phyloP scores from a whole-genome alignment of 2,329 filamentous ascomycete species.

The Penicillium sp. region DNA sequence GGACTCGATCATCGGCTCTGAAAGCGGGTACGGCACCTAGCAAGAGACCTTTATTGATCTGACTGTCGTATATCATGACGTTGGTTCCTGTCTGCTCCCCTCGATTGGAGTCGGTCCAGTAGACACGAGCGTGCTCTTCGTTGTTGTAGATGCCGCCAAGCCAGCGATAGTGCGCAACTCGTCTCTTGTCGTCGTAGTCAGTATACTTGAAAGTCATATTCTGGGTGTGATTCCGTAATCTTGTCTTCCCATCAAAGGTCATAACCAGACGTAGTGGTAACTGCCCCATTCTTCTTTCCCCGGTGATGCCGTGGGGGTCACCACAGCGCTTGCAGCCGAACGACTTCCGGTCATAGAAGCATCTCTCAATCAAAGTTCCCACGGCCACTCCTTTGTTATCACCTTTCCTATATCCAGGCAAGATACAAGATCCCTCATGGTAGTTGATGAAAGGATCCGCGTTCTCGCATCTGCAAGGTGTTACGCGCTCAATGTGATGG shows the following conservation, averaged over 20 bases:
- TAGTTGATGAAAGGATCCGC: neutral
- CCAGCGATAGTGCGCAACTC: constrained; percentile 37
- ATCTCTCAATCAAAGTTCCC: constrained; percentile 21
- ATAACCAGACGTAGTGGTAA: constrained; percentile 37
- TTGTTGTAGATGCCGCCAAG: constrained; percentile 39
- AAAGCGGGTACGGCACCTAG: constrained; percentile 24
- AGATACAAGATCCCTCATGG: constrained; percentile 14
- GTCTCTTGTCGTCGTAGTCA: constrained; percentile 13
- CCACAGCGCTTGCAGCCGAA: constrained; percentile 11
- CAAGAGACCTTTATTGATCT: constrained; percentile 26
- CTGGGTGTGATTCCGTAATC: constrained; percentile 26
- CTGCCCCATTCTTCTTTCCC: constrained; percentile 16
- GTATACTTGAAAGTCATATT: constrained; percentile 28
- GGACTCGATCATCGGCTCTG: constrained; percentile 24
- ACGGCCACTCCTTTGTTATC: constrained; percentile 23
- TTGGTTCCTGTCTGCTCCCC: constrained; percentile 25
- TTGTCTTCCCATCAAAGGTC: constrained; percentile 10
- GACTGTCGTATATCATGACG: constrained; percentile 36
- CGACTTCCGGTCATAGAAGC: constrained; percentile 10
- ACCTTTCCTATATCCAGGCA: constrained; percentile 7
- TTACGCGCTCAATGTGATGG: constrained; percentile 12
- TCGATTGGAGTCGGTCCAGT: constrained; percentile 33
- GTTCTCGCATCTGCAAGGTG: constrained; percentile 9
- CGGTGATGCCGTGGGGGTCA: neutral
- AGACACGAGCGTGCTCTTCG: constrained; percentile 27